A percentile compares a stretch with the other conserved stretches of the same genome.
Evolutionary conservation across 106 monocot species (phyloP).

Genomic region (Dendrobium catenatum): DNA sequence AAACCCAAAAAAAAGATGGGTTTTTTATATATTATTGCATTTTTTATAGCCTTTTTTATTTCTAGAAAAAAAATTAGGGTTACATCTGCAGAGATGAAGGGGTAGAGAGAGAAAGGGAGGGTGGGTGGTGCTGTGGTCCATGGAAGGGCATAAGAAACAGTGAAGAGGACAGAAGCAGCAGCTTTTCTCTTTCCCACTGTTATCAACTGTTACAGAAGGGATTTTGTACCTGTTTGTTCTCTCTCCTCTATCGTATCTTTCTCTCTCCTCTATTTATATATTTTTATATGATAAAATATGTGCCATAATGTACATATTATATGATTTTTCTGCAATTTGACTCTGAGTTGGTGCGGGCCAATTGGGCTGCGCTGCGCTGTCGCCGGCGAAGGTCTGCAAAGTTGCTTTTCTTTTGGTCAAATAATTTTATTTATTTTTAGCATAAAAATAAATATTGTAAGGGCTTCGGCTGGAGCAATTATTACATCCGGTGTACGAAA

Average conservation of each 20-base stretch:
- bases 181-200: background rate
- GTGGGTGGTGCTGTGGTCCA: background rate
- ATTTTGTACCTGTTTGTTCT: background rate
- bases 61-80: background rate
- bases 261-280: too few relatives aligned
- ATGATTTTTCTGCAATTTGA: background rate
- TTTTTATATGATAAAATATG: too few relatives aligned
- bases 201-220: background rate
- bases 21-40: background rate
- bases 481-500: too few relatives aligned
- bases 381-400: too few relatives aligned
- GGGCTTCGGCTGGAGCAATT: too few relatives aligned
- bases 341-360: too few relatives aligned
- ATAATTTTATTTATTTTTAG: too few relatives aligned
- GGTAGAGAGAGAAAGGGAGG: background rate
- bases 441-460: too few relatives aligned
- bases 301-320: too few relatives aligned
- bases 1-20: background rate
- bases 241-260: background rate
- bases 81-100: background rate
- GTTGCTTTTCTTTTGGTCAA: too few relatives aligned
- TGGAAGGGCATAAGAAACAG: background rate
- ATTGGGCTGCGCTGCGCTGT: too few relatives aligned
- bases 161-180: background rate
- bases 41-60: background rate